Evolutionary conservation across 257 asterid species (phyloP), one percentile per base, ranked within the genome.

Genomic region (Solanum neorickii): DNA sequence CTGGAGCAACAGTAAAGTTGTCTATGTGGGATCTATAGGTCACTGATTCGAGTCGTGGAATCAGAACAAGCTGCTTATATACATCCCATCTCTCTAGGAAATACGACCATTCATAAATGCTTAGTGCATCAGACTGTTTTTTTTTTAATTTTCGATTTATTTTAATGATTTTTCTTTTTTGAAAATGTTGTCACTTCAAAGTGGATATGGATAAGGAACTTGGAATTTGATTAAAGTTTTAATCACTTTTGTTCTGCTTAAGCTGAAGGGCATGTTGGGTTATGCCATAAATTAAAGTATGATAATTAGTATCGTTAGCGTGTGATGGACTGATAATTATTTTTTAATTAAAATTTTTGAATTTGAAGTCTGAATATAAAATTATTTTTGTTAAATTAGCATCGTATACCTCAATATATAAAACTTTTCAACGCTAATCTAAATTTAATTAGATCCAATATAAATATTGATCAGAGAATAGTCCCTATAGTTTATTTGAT

Each of bases 121-220:
- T 66, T 66, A 25, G 10, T 66, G 18, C 4, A 6, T 6, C 3
- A 10, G 18, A 25, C 8, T 25, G 0, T 14, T 66, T 27, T 27
- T 66, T 33, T 33, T 62, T 62, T 4, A 69, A 21, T 84, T 56
- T 52, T 59, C 56, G 15, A 46, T 35, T 60, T 23, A 44, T 35
- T 35, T 10, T 39, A 9, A 3, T 16, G 1, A 13, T 77, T 13
- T 7, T 77, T 13, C 5, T 8, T 42, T 2, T 77, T 77, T 15
- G 42, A 1, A 29, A 47, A 14, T 27, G 29, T 29, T 29, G 85
- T 47, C 84, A 80, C 44, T 80, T 80, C 69, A 80, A 62, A 29
- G 89, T 13, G 87, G 93, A 90, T 92, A 90, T 82, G 92, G 94
- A 94, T 92, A 89, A 93, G 91, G 89, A 73, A 47, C 87, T 83